Evolutionary conservation across 345 rosid species (phyloP), one percentile per base, ranked within the genome.

Genomic region (Psidium guajava): DNA sequence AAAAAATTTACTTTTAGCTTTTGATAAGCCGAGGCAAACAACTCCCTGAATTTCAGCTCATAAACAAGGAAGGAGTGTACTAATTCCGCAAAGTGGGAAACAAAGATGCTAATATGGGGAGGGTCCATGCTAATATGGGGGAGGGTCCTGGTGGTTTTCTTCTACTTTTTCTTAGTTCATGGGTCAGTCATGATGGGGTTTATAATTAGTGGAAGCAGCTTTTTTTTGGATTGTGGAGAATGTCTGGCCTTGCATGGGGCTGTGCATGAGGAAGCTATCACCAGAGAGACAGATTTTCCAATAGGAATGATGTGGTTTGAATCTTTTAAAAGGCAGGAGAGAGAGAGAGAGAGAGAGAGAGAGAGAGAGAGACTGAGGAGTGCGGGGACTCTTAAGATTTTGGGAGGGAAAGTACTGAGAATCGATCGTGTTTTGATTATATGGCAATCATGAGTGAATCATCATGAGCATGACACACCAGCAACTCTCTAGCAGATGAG

Each of bases 261-360:
- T 84, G 51, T 91, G 91, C 91, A 90, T 88, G 93, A 84, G 86
- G 88, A 83, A 83, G 84, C 56, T 21, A 36, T 69, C 80, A 69
- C 80, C 80, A 18, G 80, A 88, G 92, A 64, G 95, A 90, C 95
- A 93, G 89, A 87, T 87, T 85, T 93, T 93, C 95, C 85, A 89
- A 91, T 69, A 87, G 4, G 85, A 91, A 93, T 91, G 89, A 92
- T 92, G 92, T 86, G 84, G 88, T 87, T 90, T 89, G 85, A 84
- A 87, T 87, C 84, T 40, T 44, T 85, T 54, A 84, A 85, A 83
- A 40, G 51, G 54, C 42, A 49, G 83, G 75, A 51, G 15, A 22
- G 14, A 50, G 52, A 50, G 52, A 50, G 52, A 49, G 51, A 36
- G 36, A 3, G 36, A 11, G 52, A 49, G 14, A 50, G 52, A 50